Percentiles rank a stretch among this genome's conserved stretches.
Conservation (phyloP, 768 basidiomycete species). For the Filobasidium wieringae region DNA sequence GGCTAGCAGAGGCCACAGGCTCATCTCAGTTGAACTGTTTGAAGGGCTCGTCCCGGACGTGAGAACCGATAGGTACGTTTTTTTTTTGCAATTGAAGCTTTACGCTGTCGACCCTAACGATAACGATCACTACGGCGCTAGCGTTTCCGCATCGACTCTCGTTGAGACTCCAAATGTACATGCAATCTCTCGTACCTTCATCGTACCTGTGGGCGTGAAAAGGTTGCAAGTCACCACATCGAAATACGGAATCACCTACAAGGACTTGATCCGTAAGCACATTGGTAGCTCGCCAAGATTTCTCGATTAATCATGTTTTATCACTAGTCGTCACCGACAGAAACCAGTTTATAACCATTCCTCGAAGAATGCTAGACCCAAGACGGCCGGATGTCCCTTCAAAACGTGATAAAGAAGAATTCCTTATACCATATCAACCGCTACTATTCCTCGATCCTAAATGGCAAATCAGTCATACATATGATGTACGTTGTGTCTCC, state of each 20-base stretch:
- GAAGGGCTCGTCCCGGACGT: conserved; percentile 60
- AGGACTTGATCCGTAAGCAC: conserved; percentile 70
- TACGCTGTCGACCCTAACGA: neutral
- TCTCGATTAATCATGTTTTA: neutral
- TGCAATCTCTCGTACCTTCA: conserved; percentile 57
- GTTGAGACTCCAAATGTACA: conserved; percentile 48
- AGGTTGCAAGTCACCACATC: conserved; percentile 66
- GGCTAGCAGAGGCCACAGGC: conserved; percentile 53
- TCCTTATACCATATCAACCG: conserved; percentile 73
- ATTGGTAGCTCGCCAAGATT: neutral
- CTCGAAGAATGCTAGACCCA: conserved; percentile 65
- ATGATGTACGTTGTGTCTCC: conserved; percentile 42
- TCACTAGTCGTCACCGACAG: conserved; percentile 71
- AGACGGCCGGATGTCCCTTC: conserved; percentile 67
- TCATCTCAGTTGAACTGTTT: conserved; percentile 79
- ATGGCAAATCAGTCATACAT: conserved; percentile 49
- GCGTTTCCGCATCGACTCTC: conserved; percentile 43
- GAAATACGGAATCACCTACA: conserved; percentile 74
- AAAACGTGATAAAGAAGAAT: conserved; percentile 67
- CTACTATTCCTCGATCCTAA: conserved; percentile 58
- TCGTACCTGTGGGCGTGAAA: conserved; percentile 57
- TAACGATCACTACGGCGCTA: neutral
- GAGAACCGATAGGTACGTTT: conserved; percentile 57
- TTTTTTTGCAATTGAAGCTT: neutral
- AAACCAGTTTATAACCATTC: conserved; percentile 61